Percentiles rank a stretch among this genome's conserved stretches.
These are phyloP conservation scores for Salvia sclarea DNA, from an alignment of 305 asterid species.

Conservation along the genomic window DNA sequence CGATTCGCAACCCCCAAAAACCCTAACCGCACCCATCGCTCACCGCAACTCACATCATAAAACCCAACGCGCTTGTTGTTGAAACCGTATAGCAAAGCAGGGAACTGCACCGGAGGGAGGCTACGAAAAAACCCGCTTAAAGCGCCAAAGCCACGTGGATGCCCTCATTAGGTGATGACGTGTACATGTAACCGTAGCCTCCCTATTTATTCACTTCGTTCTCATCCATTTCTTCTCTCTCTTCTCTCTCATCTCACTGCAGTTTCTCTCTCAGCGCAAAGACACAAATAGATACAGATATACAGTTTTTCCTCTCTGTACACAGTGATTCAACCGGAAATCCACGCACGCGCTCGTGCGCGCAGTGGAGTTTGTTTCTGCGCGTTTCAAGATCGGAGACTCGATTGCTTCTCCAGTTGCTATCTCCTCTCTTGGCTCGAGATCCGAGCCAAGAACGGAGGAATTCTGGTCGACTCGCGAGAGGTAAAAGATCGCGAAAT, in stretches of 20 bases:
- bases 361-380: conserved; percentile 36
- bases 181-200: conserved; percentile 57
- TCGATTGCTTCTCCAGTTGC: conserved; percentile 34
- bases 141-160: conserved; percentile 58
- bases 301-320: conserved; percentile 19
- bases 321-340: conserved; percentile 18
- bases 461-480: conserved; percentile 33
- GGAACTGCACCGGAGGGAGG: conserved; percentile 25
- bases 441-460: conserved; percentile 78
- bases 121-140: conserved; percentile 32
- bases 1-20: neutral
- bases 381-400: conserved; percentile 47
- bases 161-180: conserved; percentile 44
- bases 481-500: conserved; percentile 35
- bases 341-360: neutral
- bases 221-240: conserved; percentile 57
- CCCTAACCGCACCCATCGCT: conserved; percentile 39
- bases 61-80: neutral
- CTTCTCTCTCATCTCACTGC: conserved; percentile 37
- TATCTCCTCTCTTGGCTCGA: conserved; percentile 72
- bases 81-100: conserved; percentile 25
- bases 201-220: conserved; percentile 56
- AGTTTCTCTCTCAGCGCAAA: conserved; percentile 17
- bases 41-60: neutral
- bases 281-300: conserved; percentile 9